Evolutionary conservation across 1,139 yeast genomes (phyloP), one percentile per base, ranked within the genome.

Genomic region (Kurtzmaniella quercitrusa): DNA sequence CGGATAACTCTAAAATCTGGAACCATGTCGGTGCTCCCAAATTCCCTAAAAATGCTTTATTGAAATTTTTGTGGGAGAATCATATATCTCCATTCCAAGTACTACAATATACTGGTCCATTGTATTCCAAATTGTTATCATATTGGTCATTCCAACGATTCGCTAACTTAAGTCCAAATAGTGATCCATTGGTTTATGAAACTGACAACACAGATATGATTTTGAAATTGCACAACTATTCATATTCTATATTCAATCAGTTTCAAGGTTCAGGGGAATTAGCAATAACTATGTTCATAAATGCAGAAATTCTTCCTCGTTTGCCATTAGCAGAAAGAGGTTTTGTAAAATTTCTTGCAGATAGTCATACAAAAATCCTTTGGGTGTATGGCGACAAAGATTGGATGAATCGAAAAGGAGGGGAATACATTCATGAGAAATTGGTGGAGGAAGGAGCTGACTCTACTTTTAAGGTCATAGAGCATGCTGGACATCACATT

Each of bases 321-420:
- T 51, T 72, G 24, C 77, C 77, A 0, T 54, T 72, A n/a, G 57
- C 72, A 44, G 76, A 71, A 46, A 59, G 77, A 23, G 73, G 73
- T 1, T 55, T 71, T 21, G 58, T 61, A 8, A 67, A 67, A 39
- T 63, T 57, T 44, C 48, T 70, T 11, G 48, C 51, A 3, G 52
- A 61, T 2, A 45, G 60, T 18, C 48, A 59, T 2, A 57, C 69
- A 11, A 55, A 56, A 38, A 58, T 63, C 1, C 45, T 64, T 4
- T 69, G 76, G 73, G 41, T 70, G 36, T 72, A 72, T 46, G 77
- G 75, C 1, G 74, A 68, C 10, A 64, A 63, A 38, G 75, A 71
- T 47, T 71, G 77, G 77, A 71, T 71, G 77, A 72, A 72, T 45
- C 41, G 49, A 6, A 62, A 62, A 21, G 77, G 77, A 2, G 77